Evolutionary conservation across 768 basidiomycete genomes (phyloP), one percentile per base, ranked within the genome.

Genomic region (Cytidiella melzeri): DNA sequence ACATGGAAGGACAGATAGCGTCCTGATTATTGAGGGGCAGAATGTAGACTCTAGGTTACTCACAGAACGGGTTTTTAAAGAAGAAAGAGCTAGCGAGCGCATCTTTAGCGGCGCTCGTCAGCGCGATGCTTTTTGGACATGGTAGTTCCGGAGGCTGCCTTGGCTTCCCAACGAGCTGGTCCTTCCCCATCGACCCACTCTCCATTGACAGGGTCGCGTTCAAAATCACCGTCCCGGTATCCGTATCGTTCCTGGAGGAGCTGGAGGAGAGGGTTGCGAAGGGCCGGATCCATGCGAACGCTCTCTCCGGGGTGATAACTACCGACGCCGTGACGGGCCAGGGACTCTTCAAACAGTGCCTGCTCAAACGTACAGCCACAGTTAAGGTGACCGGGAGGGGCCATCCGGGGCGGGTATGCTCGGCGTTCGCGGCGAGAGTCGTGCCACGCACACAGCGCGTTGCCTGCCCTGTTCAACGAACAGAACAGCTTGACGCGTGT

Each of bases 401-500:
- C 90, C 72, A 84, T 84, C 41, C 89, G 80, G 9, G 90, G 87
- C 3, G 89, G 86, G 57, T 76, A 80, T 0, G 74, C 73, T 7
- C 90, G 78, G 25, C 90, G 82, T 67, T 92, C 89, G 24, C 89
- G 80, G 41, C 89, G 75, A 2, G 89, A 89, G 64, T 92, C 90
- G 59, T 92, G 89, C 89, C 89, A 92, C 3, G 90, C 83, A 63
- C 89, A 92, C 28, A 92, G 76, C 1, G 89, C 88, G 57, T 92
- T 92, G 26, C 90, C 90, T 0, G 89, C 89, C 44, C 90, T 80
- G 65, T 92, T 92, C 25, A 87, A 71, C 3, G 88, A 85, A 64
- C 89, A 92, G 67, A 83, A 85, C 39, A 79, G 71, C 47, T 79
- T 79, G 55, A 73, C 69, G 30, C 90, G 84, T 4, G 83, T 78